Conservation (phyloP, 164 flowering plant genomes). For the Hamamelis virginiana region DNA sequence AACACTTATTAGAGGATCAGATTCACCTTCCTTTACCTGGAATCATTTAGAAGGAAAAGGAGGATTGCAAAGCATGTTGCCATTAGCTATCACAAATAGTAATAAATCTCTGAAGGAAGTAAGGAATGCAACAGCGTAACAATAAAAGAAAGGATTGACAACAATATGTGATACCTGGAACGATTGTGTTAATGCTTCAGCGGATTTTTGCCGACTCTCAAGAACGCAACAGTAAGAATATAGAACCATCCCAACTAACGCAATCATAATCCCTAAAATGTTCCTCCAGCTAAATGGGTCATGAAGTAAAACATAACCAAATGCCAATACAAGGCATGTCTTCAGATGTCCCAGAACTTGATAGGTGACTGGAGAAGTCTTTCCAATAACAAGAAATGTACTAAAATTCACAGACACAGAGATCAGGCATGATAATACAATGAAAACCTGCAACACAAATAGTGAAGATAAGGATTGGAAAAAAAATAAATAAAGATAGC, state of each 20-base stretch:
- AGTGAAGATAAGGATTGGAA: not conserved
- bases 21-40: conserved; percentile 72
- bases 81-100: not conserved
- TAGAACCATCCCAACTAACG: conserved; percentile 81
- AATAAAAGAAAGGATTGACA: conserved; percentile 28
- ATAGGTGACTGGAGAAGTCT: conserved; percentile 97
- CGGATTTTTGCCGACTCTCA: conserved; percentile 76
- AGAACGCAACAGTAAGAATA: conserved; percentile 75
- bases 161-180: conserved; percentile 60
- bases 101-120: conserved; percentile 9
- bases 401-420: conserved; percentile 97
- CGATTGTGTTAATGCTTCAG: conserved; percentile 49
- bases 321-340: conserved; percentile 89
- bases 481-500: not conserved
- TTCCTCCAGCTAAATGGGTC: conserved; percentile 94
- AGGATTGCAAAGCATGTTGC: conserved; percentile 20
- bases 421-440: conserved; percentile 88
- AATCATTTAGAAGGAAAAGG: conserved; percentile 3
- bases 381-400: conserved; percentile 95
- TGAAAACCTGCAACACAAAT: conserved; percentile 70
- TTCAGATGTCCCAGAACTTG: conserved; percentile 96
- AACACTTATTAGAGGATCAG: conserved; percentile 61
- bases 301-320: conserved; percentile 82
- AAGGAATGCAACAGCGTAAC: not conserved
- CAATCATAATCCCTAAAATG: conserved; percentile 80